A percentile compares a stretch with the other conserved stretches of the same genome.
Conservation (phyloP, 2,329 filamentous ascomycete species). For the Epichloe hybrida region DNA sequence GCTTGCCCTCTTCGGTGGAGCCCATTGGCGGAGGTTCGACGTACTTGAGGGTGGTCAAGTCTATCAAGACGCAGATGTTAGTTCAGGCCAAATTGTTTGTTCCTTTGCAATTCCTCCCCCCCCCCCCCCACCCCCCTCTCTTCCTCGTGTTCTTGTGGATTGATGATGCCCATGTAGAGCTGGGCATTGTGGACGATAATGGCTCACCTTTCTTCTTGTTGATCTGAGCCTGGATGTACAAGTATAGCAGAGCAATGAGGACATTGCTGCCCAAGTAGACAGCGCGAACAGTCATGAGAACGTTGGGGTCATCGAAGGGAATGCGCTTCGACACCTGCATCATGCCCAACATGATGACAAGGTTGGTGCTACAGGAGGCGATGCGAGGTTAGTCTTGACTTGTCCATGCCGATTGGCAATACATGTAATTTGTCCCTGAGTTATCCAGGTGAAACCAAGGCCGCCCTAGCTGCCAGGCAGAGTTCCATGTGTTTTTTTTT, state of each 20-base stretch:
- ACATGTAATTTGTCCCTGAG: background rate
- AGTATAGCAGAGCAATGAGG: conserved; percentile 71
- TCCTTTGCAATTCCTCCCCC: background rate
- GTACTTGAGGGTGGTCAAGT: conserved; percentile 96
- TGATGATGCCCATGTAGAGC: background rate
- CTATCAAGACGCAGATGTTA: conserved; percentile 30
- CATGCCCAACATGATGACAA: conserved; percentile 90
- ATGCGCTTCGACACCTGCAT: conserved; percentile 97
- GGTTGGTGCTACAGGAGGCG: conserved; percentile 55
- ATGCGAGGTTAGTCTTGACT: conserved; percentile 11
- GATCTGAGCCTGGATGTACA: conserved; percentile 74
- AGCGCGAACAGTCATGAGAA: conserved; percentile 42
- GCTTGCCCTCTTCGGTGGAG: conserved; percentile 85
- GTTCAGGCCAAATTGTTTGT: background rate
- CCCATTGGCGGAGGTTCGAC: conserved; percentile 92
- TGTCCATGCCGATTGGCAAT: background rate
- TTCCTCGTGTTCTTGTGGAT: background rate
- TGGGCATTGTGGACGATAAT: too few relatives aligned
- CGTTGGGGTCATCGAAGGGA: conserved; percentile 71
- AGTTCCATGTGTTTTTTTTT: background rate
- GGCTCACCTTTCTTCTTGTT: conserved; percentile 90
- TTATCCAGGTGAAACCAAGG: background rate
- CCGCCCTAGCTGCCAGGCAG: background rate
- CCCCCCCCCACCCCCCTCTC: too few relatives aligned
- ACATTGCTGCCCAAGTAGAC: conserved; percentile 52